These are phyloP conservation scores for Forsythia viridissima DNA, from an alignment of 257 asterid species.

Conservation along the genomic window DNA sequence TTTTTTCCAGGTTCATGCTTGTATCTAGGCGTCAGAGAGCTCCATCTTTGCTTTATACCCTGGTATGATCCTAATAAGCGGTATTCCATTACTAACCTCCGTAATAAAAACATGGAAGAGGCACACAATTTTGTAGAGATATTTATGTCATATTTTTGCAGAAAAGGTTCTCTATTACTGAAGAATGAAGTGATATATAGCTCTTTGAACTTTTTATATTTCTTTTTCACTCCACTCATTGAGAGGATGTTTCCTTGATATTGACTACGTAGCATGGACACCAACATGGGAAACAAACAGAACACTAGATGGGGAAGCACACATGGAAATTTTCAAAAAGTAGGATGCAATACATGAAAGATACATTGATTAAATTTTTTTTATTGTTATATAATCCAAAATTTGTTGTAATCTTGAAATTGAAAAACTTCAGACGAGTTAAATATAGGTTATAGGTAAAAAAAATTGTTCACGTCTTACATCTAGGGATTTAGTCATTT, in stretches of 20 bases:
- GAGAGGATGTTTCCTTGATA: not conserved
- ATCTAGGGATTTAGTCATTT: no score
- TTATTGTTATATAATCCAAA: not conserved
- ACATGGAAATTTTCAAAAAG: not conserved
- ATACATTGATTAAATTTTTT: not conserved
- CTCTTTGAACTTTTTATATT: not conserved
- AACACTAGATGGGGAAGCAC: not conserved
- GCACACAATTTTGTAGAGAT: not conserved
- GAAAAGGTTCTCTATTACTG: not conserved
- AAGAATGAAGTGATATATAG: not conserved
- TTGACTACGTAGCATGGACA: not conserved
- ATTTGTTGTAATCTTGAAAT: not conserved
- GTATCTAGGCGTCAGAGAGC: conserved; percentile 83
- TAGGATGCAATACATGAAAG: not conserved
- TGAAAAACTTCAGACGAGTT: not conserved
- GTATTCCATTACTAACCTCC: conserved; percentile 14
- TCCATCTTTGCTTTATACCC: conserved; percentile 87
- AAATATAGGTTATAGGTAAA: no score
- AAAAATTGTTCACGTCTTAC: no score
- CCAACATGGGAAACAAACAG: not conserved
- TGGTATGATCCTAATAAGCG: conserved; percentile 58
- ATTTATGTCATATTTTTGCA: not conserved
- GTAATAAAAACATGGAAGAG: conserved; percentile 14
- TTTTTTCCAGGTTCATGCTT: conserved; percentile 83
- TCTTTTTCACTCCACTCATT: not conserved